Evolutionary conservation across 2,329 filamentous ascomycete genomes (phyloP).

Genomic region (Arthrinium phaeospermum): DNA sequence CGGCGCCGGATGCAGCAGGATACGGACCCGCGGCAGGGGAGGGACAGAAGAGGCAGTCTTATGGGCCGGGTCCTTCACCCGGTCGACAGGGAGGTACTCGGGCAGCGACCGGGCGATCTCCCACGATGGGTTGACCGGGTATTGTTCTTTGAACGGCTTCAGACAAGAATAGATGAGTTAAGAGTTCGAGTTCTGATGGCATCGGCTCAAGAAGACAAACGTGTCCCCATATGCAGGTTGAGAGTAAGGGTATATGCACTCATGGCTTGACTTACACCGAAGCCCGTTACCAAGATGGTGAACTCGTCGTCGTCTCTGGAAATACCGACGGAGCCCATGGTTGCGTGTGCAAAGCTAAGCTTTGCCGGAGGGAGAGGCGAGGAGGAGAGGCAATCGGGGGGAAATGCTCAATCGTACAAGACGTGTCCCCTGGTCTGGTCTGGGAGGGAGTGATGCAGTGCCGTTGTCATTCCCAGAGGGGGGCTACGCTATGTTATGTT

Average conservation of each 20-base stretch:
- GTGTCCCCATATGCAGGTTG: no score
- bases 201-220: no score
- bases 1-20: conserved; percentile 68
- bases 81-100: conserved; percentile 60
- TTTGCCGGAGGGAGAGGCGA: background rate
- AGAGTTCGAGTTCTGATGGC: background rate
- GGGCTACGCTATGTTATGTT: background rate
- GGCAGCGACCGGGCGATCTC: conserved; percentile 77
- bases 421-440: background rate
- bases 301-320: conserved; percentile 53
- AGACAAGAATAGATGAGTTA: background rate
- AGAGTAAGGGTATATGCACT: background rate
- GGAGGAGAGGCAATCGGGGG: background rate
- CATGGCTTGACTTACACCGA: conserved; percentile 53
- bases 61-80: conserved; percentile 46
- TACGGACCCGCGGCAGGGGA: conserved; percentile 55
- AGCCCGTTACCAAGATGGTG: conserved; percentile 66
- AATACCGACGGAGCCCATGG: conserved; percentile 38
- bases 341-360: background rate
- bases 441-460: background rate
- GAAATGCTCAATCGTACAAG: background rate
- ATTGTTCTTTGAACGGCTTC: conserved; percentile 77
- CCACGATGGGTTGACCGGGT: conserved; percentile 79
- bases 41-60: background rate
- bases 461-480: background rate